phyloP scores from a whole-genome alignment of 768 basidiomycete species.

The Agaricus blazei region DNA sequence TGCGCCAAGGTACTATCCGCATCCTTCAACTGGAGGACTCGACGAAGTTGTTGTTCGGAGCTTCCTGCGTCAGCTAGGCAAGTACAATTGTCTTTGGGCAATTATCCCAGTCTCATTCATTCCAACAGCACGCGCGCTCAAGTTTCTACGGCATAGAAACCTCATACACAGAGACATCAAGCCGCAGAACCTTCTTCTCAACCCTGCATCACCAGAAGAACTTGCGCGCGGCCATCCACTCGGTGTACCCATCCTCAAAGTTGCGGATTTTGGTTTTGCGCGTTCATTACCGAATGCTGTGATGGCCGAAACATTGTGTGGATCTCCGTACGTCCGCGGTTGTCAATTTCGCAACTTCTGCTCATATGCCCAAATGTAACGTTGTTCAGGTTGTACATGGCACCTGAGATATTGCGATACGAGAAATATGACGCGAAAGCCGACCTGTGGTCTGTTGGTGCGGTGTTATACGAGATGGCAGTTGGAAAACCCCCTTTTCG shows the following conservation, averaged over 20 bases:
- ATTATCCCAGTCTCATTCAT: not conserved
- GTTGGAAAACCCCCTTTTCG: slow-evolving; percentile 93
- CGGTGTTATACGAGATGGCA: slow-evolving; percentile 93
- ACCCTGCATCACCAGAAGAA: slow-evolving; percentile 75
- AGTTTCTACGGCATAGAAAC: slow-evolving; percentile 83
- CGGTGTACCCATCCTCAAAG: slow-evolving; percentile 92
- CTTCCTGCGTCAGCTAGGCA: slow-evolving; percentile 87
- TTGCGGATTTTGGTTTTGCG: slow-evolving; percentile 98
- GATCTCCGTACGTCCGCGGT: slow-evolving; percentile 73
- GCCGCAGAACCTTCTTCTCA: slow-evolving; percentile 93
- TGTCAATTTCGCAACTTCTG: not conserved
- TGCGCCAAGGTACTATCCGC: slow-evolving; percentile 80
- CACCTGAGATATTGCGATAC: slow-evolving; percentile 94
- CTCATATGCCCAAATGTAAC: not conserved
- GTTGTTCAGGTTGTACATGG: slow-evolving; percentile 83
- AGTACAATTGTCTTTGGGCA: slow-evolving; percentile 17
- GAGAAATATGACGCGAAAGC: slow-evolving; percentile 98
- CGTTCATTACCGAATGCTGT: slow-evolving; percentile 85
- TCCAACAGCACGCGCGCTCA: slow-evolving; percentile 79
- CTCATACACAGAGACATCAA: slow-evolving; percentile 98
- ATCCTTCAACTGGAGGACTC: slow-evolving; percentile 86
- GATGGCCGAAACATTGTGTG: slow-evolving; percentile 97
- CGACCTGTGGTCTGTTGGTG: slow-evolving; percentile 97
- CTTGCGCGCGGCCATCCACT: slow-evolving; percentile 83
- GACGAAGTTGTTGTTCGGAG: slow-evolving; percentile 88